Evolutionary conservation across 129 eudicot genomes (phyloP).

Genomic region (Mikania micrantha): DNA sequence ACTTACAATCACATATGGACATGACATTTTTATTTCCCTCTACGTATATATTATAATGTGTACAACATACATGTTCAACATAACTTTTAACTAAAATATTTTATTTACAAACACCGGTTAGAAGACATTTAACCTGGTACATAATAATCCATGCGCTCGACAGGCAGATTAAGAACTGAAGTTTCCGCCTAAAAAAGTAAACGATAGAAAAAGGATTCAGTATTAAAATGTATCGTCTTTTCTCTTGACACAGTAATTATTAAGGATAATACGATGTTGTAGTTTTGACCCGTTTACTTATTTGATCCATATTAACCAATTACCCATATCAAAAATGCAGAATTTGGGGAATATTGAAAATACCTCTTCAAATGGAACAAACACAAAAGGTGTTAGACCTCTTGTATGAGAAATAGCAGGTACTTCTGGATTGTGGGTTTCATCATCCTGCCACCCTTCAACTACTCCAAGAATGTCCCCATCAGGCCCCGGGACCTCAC

Average conservation of each 20-base stretch:
- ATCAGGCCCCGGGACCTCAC: slow-evolving; percentile 52
- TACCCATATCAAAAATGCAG: background rate
- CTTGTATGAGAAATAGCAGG: slow-evolving; percentile 96
- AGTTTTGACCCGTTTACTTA: background rate
- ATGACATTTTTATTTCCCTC: background rate
- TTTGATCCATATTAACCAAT: background rate
- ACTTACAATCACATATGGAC: background rate
- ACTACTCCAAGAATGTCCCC: slow-evolving; percentile 90
- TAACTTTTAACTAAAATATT: background rate
- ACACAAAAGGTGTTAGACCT: slow-evolving; percentile 89
- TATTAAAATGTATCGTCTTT: background rate
- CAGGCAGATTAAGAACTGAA: slow-evolving; percentile 81
- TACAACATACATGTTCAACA: slow-evolving; percentile 9
- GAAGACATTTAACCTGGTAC: slow-evolving; percentile 60
- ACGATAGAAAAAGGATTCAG: background rate
- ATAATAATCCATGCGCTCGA: slow-evolving; percentile 94
- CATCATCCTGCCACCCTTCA: slow-evolving; percentile 92
- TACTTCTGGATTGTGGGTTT: slow-evolving; percentile 91
- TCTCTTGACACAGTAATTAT: background rate
- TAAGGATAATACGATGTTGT: background rate
- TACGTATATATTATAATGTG: background rate
- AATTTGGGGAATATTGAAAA: background rate
- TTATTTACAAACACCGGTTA: slow-evolving; percentile 22
- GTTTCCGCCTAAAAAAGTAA: slow-evolving; percentile 62
- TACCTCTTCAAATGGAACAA: slow-evolving; percentile 95